Percentiles rank a stretch among this genome's conserved stretches.
phyloP scores from a whole-genome alignment of 805 yeast genomes.

The Nakazawaea siamensis region DNA sequence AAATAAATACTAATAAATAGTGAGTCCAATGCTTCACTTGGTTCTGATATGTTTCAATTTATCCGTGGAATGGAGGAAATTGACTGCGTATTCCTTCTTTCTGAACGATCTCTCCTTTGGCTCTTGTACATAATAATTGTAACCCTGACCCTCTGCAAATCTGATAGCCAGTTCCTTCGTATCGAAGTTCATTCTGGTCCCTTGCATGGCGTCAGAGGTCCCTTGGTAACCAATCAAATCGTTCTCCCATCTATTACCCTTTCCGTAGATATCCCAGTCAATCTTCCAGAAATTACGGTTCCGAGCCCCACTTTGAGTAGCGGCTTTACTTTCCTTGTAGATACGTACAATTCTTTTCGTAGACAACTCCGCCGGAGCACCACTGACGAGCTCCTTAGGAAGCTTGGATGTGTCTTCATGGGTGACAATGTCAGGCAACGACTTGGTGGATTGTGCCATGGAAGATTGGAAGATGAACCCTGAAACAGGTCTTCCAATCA shows the following conservation, averaged over 20 bases:
- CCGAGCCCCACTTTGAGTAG: conserved; percentile 66
- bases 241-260: conserved; percentile 84
- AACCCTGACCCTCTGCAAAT: conserved; percentile 79
- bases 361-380: conserved; percentile 65
- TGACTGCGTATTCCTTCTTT: conserved; percentile 65
- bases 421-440: conserved; percentile 8
- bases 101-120: conserved; percentile 69
- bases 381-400: conserved; percentile 57
- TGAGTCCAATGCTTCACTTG: conserved; percentile 31
- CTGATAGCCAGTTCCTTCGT: conserved; percentile 68
- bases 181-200: conserved; percentile 66
- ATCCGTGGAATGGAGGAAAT: conserved; percentile 61
- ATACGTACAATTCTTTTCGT: conserved; percentile 66
- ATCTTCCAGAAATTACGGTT: conserved; percentile 58
- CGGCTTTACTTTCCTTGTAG: conserved; percentile 68
- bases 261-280: conserved; percentile 76
- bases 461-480: no score
- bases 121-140: conserved; percentile 78
- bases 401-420: conserved; percentile 18
- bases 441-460: conserved; percentile 1
- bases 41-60: conserved; percentile 78
- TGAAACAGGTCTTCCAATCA: no score
- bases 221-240: conserved; percentile 83
- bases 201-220: conserved; percentile 75
- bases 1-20: conserved; percentile 1